Evolutionary conservation across 164 flowering plant genomes (phyloP).

Genomic region (Macadamia tetraphylla): DNA sequence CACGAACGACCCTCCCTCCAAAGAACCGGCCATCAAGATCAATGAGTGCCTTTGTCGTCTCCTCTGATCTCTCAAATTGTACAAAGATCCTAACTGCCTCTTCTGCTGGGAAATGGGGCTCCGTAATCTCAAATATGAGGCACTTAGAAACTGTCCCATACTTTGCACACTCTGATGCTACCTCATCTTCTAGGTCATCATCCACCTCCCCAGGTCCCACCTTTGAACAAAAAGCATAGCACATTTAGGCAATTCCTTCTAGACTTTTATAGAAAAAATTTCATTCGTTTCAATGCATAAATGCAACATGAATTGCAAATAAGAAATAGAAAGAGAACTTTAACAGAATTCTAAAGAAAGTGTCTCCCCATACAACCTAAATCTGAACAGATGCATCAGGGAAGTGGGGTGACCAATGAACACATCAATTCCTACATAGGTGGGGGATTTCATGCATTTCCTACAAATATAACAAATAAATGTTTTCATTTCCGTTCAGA

Average conservation of each 20-base stretch:
- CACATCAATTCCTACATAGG: no score
- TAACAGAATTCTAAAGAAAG: no score
- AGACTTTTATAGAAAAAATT: no score
- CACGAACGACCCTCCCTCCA: constrained; percentile 91
- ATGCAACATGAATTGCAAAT: no score
- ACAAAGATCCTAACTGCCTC: constrained; percentile 98
- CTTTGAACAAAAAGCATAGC: constrained; percentile 27
- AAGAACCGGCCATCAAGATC: constrained; percentile 92
- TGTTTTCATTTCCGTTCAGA: no score
- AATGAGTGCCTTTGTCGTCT: constrained; percentile 80
- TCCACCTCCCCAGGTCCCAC: constrained; percentile 99
- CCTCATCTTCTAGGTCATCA: constrained; percentile 96
- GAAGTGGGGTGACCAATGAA: no score
- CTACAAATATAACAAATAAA: no score
- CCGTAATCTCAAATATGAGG: constrained; percentile 91
- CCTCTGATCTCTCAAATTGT: constrained; percentile 95
- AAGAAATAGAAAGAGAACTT: no score
- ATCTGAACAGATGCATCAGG: no score
- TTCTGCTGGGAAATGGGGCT: constrained; percentile 74
- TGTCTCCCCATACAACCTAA: no score
- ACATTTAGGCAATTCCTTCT: neutral
- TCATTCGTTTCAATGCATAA: no score
- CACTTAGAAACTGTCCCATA: constrained; percentile 94
- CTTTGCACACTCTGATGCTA: constrained; percentile 87
- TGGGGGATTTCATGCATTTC: no score